Evolutionary conservation across 768 basidiomycete species (phyloP).

Genomic region (Russula compacta): DNA sequence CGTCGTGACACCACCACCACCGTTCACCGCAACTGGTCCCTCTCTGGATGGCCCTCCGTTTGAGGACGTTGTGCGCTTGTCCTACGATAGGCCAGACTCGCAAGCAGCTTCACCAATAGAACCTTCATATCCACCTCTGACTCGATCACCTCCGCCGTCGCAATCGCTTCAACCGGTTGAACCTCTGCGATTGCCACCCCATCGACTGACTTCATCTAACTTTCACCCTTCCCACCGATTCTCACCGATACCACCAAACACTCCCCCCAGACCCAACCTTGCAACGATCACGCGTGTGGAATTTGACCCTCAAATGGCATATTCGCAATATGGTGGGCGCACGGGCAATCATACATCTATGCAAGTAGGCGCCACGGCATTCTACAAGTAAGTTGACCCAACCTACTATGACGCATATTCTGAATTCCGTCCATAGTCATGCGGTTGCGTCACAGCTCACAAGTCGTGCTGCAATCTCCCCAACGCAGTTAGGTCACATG

Average conservation of each 20-base stretch:
- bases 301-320: conserved; percentile 44
- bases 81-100: conserved; percentile 21
- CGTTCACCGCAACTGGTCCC: conserved; percentile 31
- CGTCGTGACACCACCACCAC: conserved; percentile 30
- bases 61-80: conserved; percentile 23
- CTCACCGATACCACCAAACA: not conserved
- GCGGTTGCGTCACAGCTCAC: conserved; percentile 43
- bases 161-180: not conserved
- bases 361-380: conserved; percentile 29
- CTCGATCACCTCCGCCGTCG: not conserved
- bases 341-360: conserved; percentile 5
- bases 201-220: not conserved
- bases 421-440: conserved; percentile 30
- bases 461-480: not conserved
- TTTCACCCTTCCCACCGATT: not conserved
- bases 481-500: not conserved
- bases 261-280: not conserved
- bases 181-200: not conserved
- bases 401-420: not conserved
- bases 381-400: conserved; percentile 46
- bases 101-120: conserved; percentile 20
- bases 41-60: conserved; percentile 33
- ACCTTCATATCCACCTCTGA: conserved; percentile 1
- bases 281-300: conserved; percentile 13
- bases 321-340: conserved; percentile 25